These are phyloP conservation scores for Globisporangium sylvaticum DNA, from an alignment of 352 stramenopile species.

Conservation along the genomic window DNA sequence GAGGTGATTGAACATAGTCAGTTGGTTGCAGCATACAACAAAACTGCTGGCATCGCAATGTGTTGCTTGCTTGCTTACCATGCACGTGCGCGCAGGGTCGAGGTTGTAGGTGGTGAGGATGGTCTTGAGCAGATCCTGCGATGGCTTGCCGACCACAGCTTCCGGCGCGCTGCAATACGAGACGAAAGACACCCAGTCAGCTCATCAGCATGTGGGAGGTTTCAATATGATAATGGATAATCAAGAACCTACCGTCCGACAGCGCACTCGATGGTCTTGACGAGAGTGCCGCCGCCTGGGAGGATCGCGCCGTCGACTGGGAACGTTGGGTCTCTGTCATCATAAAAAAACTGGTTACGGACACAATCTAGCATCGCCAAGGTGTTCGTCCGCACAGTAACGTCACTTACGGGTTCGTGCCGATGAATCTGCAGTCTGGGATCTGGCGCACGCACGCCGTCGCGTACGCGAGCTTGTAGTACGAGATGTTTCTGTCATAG, in stretches of 20 bases:
- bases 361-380: background rate
- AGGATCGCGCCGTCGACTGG: slow-evolving; percentile 69
- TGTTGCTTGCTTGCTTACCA: slow-evolving; percentile 32
- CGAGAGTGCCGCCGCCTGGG: slow-evolving; percentile 61
- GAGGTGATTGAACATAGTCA: no score
- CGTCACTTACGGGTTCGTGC: slow-evolving; percentile 67
- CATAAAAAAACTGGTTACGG: background rate
- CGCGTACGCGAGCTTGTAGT: slow-evolving; percentile 86
- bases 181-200: background rate
- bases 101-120: slow-evolving; percentile 73
- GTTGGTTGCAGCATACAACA: background rate
- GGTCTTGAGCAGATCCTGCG: slow-evolving; percentile 76
- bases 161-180: slow-evolving; percentile 49
- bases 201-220: background rate
- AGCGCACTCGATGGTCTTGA: slow-evolving; percentile 63
- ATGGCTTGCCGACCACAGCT: slow-evolving; percentile 78
- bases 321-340: slow-evolving; percentile 64
- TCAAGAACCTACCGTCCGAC: slow-evolving; percentile 51
- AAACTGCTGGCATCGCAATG: background rate
- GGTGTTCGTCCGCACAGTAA: background rate
- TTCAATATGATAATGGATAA: background rate
- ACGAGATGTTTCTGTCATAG: slow-evolving; percentile 54
- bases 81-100: slow-evolving; percentile 70
- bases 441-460: slow-evolving; percentile 67
- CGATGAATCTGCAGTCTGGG: slow-evolving; percentile 74